Evolutionary conservation across 164 flowering plant species (phyloP).

Genomic region (Annona squamosa): DNA sequence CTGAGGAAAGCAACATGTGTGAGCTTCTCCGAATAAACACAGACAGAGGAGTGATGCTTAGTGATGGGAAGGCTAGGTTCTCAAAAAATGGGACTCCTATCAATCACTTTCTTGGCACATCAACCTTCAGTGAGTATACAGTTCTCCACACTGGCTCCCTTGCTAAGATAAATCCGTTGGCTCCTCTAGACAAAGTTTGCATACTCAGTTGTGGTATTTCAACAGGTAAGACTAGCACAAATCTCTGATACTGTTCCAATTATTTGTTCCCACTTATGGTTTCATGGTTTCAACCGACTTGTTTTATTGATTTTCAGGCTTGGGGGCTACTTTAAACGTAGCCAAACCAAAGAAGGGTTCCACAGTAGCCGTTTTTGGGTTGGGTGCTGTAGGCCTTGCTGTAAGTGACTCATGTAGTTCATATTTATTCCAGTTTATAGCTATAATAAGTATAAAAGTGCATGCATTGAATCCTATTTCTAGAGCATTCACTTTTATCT

Average conservation of each 20-base stretch:
- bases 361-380: constrained; percentile 63
- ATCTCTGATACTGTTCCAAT: not conserved
- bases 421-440: not conserved
- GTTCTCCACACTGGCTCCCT: constrained; percentile 57
- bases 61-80: constrained; percentile 46
- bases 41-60: constrained; percentile 56
- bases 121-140: constrained; percentile 72
- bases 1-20: constrained; percentile 70
- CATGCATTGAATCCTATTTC: not conserved
- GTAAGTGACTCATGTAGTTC: constrained; percentile 28
- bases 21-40: constrained; percentile 56
- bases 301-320: constrained; percentile 27
- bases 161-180: constrained; percentile 53
- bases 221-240: constrained; percentile 34
- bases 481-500: no score
- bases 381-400: constrained; percentile 84
- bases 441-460: not conserved
- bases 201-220: constrained; percentile 64
- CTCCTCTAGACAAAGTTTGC: constrained; percentile 30
- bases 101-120: constrained; percentile 62
- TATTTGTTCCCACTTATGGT: not conserved
- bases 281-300: not conserved
- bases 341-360: constrained; percentile 67
- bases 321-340: constrained; percentile 73
- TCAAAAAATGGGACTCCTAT: constrained; percentile 52